Evolutionary conservation across 805 yeast species (phyloP), one percentile per base, ranked within the genome.

Genomic region (Suhomyces kilbournensis): DNA sequence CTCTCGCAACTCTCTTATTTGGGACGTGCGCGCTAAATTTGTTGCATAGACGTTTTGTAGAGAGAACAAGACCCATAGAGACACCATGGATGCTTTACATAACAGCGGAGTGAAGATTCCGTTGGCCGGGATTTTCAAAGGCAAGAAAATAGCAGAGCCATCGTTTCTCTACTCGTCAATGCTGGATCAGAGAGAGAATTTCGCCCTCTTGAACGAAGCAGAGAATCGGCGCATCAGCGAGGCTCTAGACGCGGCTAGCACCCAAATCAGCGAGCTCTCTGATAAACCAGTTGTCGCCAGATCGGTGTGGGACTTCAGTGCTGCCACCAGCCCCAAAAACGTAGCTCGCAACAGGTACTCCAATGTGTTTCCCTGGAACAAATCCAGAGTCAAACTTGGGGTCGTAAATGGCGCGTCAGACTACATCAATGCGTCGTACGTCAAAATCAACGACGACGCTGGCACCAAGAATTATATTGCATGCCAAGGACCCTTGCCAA

Each of bases 401-500:
- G 59, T 60, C 3, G 25, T 25, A 8, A 23, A 45, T 3, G 55
- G 59, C 34, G 34, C 44, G 4, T 47, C 52, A 10, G 76, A 74
- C 56, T 75, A 74, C 55, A 71, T 72, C 35, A 75, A 75, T 56
- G 79, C 79, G 9, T 71, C 76, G 23, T 61, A 65, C 49, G 62
- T 74, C 22, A 43, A 51, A 2, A 32, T 46, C 30, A 17, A 42
- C 19, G 43, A 46, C 17, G 23, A 20, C 17, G 38, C 48, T 10
- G 14, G 12, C 44, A 23, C 26, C 43, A 34, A 50, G 39, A 57
- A 55, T n/a, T 87, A 84, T 63, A 84, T 88, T 30, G 88, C 90
- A 0, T 75, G 87, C 1, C 96, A 88, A 61, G 96, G 93, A 1
- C 84, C 84, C 2, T 62, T 74, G n/a, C 46, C 53, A 0, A 46